These are phyloP conservation scores for Lentinula edodes DNA, from an alignment of 768 basidiomycete genomes.

Conservation along the genomic window DNA sequence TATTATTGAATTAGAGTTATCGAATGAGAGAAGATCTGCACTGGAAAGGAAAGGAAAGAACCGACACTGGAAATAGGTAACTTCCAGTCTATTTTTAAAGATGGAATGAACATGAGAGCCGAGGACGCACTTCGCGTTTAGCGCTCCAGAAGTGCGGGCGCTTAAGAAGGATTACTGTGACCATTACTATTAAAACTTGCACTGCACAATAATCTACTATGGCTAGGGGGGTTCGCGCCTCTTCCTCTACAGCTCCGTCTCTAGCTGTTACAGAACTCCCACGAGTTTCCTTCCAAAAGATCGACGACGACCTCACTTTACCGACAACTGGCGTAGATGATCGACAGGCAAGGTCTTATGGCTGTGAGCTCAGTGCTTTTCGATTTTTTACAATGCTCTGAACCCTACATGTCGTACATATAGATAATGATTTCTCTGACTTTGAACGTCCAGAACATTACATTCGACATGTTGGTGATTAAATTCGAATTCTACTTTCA, in stretches of 20 bases:
- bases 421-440: constrained; percentile 58
- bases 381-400: not conserved
- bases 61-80: too few relatives aligned
- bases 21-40: too few relatives aligned
- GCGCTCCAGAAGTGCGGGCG: too few relatives aligned
- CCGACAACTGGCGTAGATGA: constrained; percentile 62
- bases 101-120: too few relatives aligned
- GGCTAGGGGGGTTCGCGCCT: constrained; percentile 31
- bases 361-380: constrained; percentile 47
- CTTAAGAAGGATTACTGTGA: too few relatives aligned
- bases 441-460: constrained; percentile 81
- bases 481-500: not conserved
- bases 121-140: too few relatives aligned
- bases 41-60: too few relatives aligned
- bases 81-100: too few relatives aligned
- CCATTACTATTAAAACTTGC: not conserved
- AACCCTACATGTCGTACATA: constrained; percentile 4
- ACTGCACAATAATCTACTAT: constrained; percentile 14
- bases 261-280: constrained; percentile 36
- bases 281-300: constrained; percentile 60
- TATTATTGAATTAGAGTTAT: too few relatives aligned
- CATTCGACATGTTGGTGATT: constrained; percentile 83
- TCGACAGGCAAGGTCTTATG: constrained; percentile 58
- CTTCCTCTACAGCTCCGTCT: constrained; percentile 20
- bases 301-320: constrained; percentile 58